Evolutionary conservation across 441 rosid genomes (phyloP), one percentile per base, ranked within the genome.

Genomic region (Pelargonium myrrhifolium): DNA sequence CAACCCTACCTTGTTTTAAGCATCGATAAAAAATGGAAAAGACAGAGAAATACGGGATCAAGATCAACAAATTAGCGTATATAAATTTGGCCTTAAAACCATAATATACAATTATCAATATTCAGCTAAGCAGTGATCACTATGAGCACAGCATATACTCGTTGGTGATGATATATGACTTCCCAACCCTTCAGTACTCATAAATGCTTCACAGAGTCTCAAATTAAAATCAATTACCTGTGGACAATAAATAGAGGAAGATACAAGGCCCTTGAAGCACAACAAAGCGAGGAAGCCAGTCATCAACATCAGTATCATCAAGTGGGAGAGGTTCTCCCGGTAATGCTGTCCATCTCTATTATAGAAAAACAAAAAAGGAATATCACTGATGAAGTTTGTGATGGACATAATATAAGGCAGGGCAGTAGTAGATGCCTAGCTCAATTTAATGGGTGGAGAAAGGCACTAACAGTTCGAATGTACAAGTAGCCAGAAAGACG

Each of bases 241-340:
- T 86, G 72, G 90, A 87, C 43, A 72, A 53, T 66, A 90, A 72
- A 76, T 84, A 90, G 85, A 90, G 86, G 87, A 89, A 93, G 51
- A 93, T 79, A 75, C 98, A 89, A 8, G 81, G 56, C 56, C 98
- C 98, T 5, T 93, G 96, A 79, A 93, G 97, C 59, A 93, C 98
- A 65, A 89, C 83, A 31, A 93, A 93, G 42, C 98, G 87, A 49
- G 97, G 97, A 76, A 93, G 97, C 98, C 98, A 89, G 72, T 93
- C 98, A 66, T 93, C 96, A 65, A 93, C 94, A 17, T 93, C 98
- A 11, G 81, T 68, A 80, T 93, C 98, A 65, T 93, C 98, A 71
- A 90, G 18, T 6, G 94, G 96, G 18, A 93, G 89, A 71, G 90
- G 94, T 77, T 93, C 98, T 73, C 97, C 98, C 0, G 96, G 98